These are phyloP conservation scores for Clitoria ternatea DNA, from an alignment of 306 rosid species.

Conservation along the genomic window DNA sequence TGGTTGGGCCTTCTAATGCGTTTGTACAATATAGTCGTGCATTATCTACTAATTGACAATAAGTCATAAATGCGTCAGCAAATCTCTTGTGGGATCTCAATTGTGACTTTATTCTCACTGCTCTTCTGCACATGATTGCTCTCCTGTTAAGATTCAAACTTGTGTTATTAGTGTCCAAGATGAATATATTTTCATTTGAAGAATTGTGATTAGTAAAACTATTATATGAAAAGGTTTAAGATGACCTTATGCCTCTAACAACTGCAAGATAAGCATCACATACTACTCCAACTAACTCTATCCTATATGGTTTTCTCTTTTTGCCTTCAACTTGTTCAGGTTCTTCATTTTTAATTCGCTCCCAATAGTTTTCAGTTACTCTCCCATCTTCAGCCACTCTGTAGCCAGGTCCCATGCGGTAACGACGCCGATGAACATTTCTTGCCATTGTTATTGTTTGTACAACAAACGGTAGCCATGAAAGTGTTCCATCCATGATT, in stretches of 20 bases:
- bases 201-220: conserved; percentile 1
- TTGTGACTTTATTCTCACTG: conserved; percentile 74
- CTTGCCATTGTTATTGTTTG: conserved; percentile 94
- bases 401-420: conserved; percentile 89
- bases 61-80: conserved; percentile 75
- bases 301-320: conserved; percentile 91
- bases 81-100: conserved; percentile 87
- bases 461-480: conserved; percentile 94
- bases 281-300: conserved; percentile 94
- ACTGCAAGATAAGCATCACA: conserved; percentile 95
- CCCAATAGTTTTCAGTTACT: conserved; percentile 80
- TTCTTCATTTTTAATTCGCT: conserved; percentile 63
- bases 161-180: not conserved
- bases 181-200: not conserved
- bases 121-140: conserved; percentile 83
- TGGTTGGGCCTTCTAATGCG: conserved; percentile 83
- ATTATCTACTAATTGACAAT: conserved; percentile 72
- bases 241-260: conserved; percentile 76
- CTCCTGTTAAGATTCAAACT: conserved; percentile 56
- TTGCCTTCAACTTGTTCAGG: conserved; percentile 65
- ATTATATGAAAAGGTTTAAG: not conserved
- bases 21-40: conserved; percentile 84
- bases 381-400: conserved; percentile 56
- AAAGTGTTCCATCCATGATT: conserved; percentile 95
- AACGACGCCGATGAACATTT: conserved; percentile 87